Base-by-base conservation (phyloP, 2,329 filamentous ascomycete species). In the Chaetomium globosum region DNA sequence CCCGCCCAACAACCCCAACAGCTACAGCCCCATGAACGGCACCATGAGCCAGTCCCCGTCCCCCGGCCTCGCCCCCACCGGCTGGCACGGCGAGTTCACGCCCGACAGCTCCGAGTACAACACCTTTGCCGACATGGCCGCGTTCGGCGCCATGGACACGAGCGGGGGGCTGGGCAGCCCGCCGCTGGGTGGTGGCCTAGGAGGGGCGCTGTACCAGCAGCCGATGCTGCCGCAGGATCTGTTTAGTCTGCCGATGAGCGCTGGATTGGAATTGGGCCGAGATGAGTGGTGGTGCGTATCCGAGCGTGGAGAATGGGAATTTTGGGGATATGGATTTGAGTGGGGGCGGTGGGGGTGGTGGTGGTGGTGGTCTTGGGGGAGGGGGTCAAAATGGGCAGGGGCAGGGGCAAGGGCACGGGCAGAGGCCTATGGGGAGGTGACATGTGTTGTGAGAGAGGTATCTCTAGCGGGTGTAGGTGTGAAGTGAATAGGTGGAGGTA, bases 161-260 rank as follows among this genome's bases (percentile, higher is more conserved):
- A 64, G 70, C 49, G 73, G 73, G n/a, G 73, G 68, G 59, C 69
- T 78, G 63, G 73, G 74, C 63, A 82, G 76, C 64, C 76, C 75
- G 36, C 75, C 75, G 13, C 67, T 73, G 7, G n/a, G 48, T 3
- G 61, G 39, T 12, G 3, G 26, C 0, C 39, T 31, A 7, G 51
- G 54, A 7, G 74, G 74, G n/a, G 74, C 73, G 3, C 58, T 73
- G 8, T 93, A 93, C 74, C 89, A 93, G 73, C 91, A 96, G 70
- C 93, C 93, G 0, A 89, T 97, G 73, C 87, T 98, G 26, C 94
- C 95, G 4, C 92, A 94, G 72, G 95, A 98, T 77, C 78, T 98
- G 30, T 99, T 95, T 87, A 90, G 94, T 76, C 89, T 98, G 86
- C 93, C 94, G 1, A 96, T 97, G 89, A 96, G n/a, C 92, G 2